A percentile compares a stretch with the other conserved stretches of the same genome.
These are phyloP conservation scores for Fusarium pseudoanthophilum DNA, from an alignment of 2,329 filamentous ascomycete genomes.

Conservation along the genomic window DNA sequence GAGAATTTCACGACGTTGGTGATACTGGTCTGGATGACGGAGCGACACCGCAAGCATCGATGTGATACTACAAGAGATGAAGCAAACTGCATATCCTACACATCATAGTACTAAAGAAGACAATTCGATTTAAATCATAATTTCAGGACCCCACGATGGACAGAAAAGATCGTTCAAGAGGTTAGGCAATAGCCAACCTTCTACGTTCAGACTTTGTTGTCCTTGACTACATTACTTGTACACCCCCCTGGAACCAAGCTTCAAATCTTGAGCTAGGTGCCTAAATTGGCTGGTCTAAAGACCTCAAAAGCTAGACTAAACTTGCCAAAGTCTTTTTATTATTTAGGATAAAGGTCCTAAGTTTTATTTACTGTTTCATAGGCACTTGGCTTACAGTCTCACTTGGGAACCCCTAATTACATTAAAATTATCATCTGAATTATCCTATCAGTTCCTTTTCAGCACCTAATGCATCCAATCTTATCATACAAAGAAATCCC, in stretches of 20 bases:
- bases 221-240: background rate
- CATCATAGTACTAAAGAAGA: accelerated
- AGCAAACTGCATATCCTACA: background rate
- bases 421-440: background rate
- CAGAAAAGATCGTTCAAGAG: background rate
- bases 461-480: background rate
- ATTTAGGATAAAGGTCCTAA: background rate
- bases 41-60: background rate
- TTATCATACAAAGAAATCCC: background rate
- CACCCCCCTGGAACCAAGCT: background rate
- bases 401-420: background rate
- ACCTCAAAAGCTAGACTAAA: too few relatives aligned
- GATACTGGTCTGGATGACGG: too few relatives aligned
- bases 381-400: background rate
- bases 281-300: background rate
- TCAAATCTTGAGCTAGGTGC: background rate
- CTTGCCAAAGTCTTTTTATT: background rate
- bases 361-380: too few relatives aligned
- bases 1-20: accelerated
- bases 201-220: background rate
- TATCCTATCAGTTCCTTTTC: background rate
- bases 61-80: too few relatives aligned
- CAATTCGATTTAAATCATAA: accelerated
- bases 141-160: accelerated
- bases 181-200: background rate